Percentiles rank a stretch among this genome's conserved stretches.
These are phyloP conservation scores for Populus ilicifolia DNA, from an alignment of 345 rosid species.

Conservation along the genomic window DNA sequence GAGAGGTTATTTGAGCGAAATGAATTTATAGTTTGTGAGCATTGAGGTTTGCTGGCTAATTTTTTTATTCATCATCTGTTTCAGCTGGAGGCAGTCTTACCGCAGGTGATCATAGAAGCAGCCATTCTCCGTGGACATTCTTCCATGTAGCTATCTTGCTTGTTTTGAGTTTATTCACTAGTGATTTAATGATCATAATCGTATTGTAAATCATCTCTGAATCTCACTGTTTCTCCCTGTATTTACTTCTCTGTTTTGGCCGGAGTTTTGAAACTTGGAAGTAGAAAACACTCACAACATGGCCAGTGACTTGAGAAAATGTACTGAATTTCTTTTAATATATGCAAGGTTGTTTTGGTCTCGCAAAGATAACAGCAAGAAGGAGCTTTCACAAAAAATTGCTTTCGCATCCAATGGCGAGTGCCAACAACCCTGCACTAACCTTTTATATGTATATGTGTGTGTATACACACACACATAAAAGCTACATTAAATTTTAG, in stretches of 20 bases:
- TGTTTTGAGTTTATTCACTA: not conserved
- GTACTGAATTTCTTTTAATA: not conserved
- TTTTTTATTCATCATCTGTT: not conserved
- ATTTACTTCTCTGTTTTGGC: not conserved
- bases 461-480: no score
- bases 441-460: no score
- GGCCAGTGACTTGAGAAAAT: not conserved
- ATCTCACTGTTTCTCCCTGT: not conserved
- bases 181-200: not conserved
- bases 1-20: not conserved
- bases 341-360: not conserved
- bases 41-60: not conserved
- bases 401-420: not conserved
- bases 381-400: not conserved
- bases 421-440: not conserved
- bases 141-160: not conserved
- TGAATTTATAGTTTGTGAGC: not conserved
- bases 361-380: not conserved
- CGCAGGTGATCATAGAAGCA: not conserved
- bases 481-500: no score
- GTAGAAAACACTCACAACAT: not conserved
- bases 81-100: slow-evolving; percentile 19
- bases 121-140: not conserved
- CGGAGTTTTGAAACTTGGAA: not conserved
- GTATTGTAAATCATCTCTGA: not conserved